Evolutionary conservation across 2,329 filamentous ascomycete genomes (phyloP).

Genomic region (Botrytis deweyae): DNA sequence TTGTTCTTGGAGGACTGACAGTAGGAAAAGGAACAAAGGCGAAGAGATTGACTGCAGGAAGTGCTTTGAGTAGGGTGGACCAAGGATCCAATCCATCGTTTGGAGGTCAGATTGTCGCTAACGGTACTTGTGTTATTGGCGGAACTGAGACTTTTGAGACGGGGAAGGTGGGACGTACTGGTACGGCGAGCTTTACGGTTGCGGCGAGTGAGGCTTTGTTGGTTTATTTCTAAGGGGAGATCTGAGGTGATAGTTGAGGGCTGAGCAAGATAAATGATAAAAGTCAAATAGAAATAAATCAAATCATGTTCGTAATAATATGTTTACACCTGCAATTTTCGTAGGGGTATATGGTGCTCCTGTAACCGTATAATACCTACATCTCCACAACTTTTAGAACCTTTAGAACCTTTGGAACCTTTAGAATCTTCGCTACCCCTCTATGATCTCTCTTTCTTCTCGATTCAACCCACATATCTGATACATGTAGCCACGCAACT

Average conservation of each 20-base stretch:
- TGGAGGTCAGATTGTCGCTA: conserved; percentile 48
- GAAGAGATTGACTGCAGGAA: conserved; percentile 43
- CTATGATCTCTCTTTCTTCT: neutral
- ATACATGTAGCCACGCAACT: rapidly evolving
- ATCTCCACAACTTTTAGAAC: too few relatives aligned
- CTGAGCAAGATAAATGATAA: neutral
- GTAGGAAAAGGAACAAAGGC: conserved; percentile 23
- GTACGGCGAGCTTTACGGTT: conserved; percentile 44
- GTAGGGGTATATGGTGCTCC: neutral
- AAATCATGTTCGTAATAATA: neutral
- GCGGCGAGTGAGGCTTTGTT: conserved; percentile 50
- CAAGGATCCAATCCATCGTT: conserved; percentile 45
- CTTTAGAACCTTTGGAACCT: too few relatives aligned
- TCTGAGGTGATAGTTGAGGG: neutral
- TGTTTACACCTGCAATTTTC: neutral
- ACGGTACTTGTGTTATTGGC: conserved; percentile 47
- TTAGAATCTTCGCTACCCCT: neutral
- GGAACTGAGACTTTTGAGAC: conserved; percentile 45
- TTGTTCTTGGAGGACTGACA: conserved; percentile 30
- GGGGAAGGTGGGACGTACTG: conserved; percentile 37
- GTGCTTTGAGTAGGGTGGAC: conserved; percentile 47
- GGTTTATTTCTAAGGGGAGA: conserved; percentile 43
- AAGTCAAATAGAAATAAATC: neutral
- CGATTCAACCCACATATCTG: neutral
- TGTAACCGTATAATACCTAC: neutral